phyloP scores from a whole-genome alignment of 2,329 filamentous ascomycete genomes.

The Alternaria sp. region DNA sequence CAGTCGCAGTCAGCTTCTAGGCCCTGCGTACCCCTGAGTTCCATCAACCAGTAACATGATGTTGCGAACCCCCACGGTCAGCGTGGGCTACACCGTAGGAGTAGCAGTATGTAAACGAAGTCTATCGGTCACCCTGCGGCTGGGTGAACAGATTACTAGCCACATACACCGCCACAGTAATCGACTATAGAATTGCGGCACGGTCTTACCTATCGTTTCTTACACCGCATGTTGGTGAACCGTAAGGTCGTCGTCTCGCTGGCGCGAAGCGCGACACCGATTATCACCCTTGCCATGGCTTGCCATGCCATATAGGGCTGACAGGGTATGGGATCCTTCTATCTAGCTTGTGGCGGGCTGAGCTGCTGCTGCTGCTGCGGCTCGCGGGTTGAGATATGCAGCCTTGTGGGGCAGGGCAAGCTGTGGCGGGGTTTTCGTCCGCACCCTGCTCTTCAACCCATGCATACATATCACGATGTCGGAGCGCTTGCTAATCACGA shows the following conservation, averaged over 20 bases:
- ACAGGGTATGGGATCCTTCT: not conserved
- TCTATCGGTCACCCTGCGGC: not conserved
- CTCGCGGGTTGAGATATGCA: not conserved
- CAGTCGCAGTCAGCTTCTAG: constrained; percentile 2
- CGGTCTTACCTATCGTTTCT: not conserved
- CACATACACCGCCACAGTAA: constrained; percentile 1
- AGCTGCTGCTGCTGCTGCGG: not conserved
- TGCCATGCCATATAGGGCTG: constrained; percentile 8
- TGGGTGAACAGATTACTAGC: not conserved
- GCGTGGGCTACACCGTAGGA: constrained; percentile 4
- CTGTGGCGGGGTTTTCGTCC: not conserved
- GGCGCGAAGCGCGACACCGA: not conserved
- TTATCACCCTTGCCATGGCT: not conserved
- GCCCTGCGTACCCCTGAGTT: not conserved
- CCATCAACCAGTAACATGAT: not conserved
- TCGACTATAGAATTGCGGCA: not conserved
- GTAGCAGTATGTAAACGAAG: not conserved
- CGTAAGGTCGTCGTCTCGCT: not conserved
- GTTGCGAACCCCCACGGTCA: constrained; percentile 1
- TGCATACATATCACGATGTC: not conserved
- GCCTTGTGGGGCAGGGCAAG: not conserved
- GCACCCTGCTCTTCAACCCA: not conserved
- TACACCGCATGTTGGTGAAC: constrained; percentile 3
- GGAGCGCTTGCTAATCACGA: not conserved
- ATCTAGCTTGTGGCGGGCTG: not conserved